Conservation (phyloP, 2,329 filamentous ascomycete genomes). For the Calonectria pauciramosa region DNA sequence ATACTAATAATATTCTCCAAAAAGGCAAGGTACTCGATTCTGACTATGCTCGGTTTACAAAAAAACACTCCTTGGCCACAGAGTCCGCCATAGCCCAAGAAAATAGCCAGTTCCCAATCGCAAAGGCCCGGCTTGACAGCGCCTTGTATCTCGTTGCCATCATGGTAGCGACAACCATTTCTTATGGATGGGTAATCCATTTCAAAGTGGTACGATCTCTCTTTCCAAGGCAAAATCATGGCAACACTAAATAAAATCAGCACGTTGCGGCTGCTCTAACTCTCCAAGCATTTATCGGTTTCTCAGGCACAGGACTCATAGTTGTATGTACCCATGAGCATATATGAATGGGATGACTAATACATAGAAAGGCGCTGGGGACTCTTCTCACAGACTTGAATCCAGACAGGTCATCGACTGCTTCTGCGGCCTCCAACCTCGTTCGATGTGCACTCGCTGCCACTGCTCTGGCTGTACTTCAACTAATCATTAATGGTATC, state of each 20-base stretch:
- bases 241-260: neutral
- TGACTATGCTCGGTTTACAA: neutral
- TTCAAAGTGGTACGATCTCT: neutral
- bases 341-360: neutral
- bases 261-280: neutral
- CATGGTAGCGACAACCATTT: neutral
- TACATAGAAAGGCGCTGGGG: neutral
- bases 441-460: neutral
- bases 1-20: neutral
- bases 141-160: neutral
- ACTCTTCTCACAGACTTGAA: conserved; percentile 7
- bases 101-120: neutral
- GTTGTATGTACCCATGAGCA: neutral
- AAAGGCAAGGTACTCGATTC: neutral
- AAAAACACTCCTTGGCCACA: neutral
- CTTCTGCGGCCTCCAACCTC: neutral
- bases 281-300: neutral
- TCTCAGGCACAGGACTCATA: neutral
- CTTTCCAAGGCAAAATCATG: too few relatives aligned
- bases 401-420: neutral
- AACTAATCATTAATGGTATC: neutral
- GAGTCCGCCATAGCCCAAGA: neutral
- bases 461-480: neutral
- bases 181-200: neutral
- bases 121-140: neutral